phyloP scores from a whole-genome alignment of 805 yeast genomes.

The Saturnispora besseyi region DNA sequence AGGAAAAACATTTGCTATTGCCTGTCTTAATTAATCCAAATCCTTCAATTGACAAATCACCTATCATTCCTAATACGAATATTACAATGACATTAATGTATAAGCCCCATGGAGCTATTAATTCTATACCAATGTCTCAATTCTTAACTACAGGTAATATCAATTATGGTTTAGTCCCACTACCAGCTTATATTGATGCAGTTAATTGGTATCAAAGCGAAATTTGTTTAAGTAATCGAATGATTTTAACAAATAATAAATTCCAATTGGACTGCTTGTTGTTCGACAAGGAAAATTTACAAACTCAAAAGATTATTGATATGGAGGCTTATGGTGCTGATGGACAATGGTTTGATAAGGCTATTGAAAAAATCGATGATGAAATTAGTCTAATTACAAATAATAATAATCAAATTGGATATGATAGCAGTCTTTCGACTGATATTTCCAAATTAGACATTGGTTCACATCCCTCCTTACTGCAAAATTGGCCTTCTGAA shows the following conservation, averaged over 20 bases:
- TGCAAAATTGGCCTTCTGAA: conserved; percentile 9
- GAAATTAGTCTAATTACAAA: conserved; percentile 32
- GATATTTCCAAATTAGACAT: conserved; percentile 12
- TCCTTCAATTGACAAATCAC: conserved; percentile 39
- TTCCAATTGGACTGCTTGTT: conserved; percentile 48
- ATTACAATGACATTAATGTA: conserved; percentile 60
- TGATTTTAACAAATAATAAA: conserved; percentile 55
- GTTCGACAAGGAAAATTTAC: conserved; percentile 48
- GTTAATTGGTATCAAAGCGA: conserved; percentile 48
- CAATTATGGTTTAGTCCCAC: conserved; percentile 45
- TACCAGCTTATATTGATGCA: conserved; percentile 8
- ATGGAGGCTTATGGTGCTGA: conserved; percentile 51
- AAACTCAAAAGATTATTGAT: conserved; percentile 46
- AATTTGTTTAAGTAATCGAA: conserved; percentile 67
- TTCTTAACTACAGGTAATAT: conserved; percentile 20
- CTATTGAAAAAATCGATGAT: conserved; percentile 45
- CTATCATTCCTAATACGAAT: conserved; percentile 48
- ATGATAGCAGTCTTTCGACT: conserved; percentile 22
- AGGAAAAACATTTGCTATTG: conserved; percentile 45
- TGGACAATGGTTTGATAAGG: conserved; percentile 44
- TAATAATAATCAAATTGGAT: not conserved
- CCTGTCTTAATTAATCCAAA: conserved; percentile 47
- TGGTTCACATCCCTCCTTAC: conserved; percentile 11
- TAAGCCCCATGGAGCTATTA: conserved; percentile 26
- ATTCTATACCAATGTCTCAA: conserved; percentile 25